Conservation (phyloP, 2,329 filamentous ascomycete species). For the Magnaporthales sp. region DNA sequence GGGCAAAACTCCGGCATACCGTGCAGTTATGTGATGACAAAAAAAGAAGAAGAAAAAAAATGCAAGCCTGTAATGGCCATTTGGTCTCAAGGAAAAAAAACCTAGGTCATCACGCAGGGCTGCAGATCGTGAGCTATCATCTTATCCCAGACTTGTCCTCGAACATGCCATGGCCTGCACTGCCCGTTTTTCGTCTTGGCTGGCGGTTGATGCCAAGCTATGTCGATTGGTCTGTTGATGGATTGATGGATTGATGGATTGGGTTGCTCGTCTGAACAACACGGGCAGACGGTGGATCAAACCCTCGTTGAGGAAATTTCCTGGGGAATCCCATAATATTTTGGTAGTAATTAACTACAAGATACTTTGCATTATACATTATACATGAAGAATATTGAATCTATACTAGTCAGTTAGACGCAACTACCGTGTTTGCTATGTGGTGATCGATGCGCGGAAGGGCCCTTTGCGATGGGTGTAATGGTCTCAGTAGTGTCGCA, state of each 20-base stretch:
- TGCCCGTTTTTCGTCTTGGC: not conserved
- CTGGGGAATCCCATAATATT: not conserved
- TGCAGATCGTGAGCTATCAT: not conserved
- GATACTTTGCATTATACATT: too few relatives aligned
- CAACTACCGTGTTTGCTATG: not conserved
- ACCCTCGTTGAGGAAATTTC: not conserved
- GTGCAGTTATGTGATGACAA: not conserved
- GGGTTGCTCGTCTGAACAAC: not conserved
- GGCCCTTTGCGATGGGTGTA: not conserved
- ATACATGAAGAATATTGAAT: not conserved
- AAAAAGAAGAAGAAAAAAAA: too few relatives aligned
- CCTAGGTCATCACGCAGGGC: not conserved
- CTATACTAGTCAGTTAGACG: not conserved
- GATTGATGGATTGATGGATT: not conserved
- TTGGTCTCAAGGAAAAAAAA: not conserved
- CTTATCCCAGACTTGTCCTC: not conserved
- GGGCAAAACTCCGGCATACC: not conserved
- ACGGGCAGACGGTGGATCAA: not conserved
- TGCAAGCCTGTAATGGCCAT: not conserved
- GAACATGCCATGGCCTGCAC: not conserved
- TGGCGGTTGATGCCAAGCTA: not conserved
- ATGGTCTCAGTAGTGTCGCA: not conserved
- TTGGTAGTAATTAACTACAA: not conserved
- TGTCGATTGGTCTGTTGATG: not conserved
- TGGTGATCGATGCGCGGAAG: not conserved